A percentile compares a stretch with the other conserved stretches of the same genome.
Evolutionary conservation across 2,329 filamentous ascomycete genomes (phyloP).

Genomic region (Talaromyces sp.): DNA sequence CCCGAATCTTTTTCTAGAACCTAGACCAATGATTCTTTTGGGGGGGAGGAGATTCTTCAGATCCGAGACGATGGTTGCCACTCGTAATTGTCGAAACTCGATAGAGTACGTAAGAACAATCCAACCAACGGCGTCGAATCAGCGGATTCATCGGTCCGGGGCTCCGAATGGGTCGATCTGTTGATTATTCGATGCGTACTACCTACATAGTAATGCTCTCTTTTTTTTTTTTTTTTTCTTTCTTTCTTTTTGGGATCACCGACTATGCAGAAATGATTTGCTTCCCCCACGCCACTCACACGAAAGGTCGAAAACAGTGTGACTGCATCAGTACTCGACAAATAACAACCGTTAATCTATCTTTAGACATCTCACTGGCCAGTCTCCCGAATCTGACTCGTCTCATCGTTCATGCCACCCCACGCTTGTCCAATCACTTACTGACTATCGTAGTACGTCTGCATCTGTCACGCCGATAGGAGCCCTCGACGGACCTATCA

Average conservation of each 20-base stretch:
- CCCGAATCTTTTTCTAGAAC: neutral
- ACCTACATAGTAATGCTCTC: no score
- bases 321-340: neutral
- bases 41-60: neutral
- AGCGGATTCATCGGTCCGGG: neutral
- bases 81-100: neutral
- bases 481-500: constrained; percentile 2
- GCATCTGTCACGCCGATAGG: neutral
- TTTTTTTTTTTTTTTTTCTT: no score
- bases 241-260: neutral
- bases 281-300: no score
- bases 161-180: constrained; percentile 1
- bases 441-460: neutral
- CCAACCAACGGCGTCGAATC: neutral
- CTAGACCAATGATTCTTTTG: neutral
- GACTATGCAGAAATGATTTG: no score
- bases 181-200: neutral
- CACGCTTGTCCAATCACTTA: neutral
- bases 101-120: neutral
- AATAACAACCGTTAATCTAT: neutral
- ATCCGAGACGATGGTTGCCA: neutral
- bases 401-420: neutral
- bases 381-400: neutral
- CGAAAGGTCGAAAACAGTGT: neutral
- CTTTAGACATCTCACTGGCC: neutral